Evolutionary conservation across 768 basidiomycete species (phyloP).

Genomic region (Hypholoma fasciculare): DNA sequence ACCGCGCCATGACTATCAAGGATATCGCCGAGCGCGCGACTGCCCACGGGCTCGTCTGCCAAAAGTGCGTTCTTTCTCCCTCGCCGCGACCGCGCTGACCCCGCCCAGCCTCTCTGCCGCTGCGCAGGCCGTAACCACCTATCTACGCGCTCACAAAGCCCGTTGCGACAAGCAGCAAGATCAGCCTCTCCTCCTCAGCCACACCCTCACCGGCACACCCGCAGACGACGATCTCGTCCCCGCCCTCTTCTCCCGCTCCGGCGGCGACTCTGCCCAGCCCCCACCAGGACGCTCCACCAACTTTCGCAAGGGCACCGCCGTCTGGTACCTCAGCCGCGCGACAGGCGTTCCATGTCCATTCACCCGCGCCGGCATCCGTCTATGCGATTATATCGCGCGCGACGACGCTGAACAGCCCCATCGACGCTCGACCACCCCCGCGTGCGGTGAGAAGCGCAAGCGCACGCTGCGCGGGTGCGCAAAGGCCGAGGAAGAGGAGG

Average conservation of each 20-base stretch:
- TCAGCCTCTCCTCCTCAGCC: constrained; percentile 71
- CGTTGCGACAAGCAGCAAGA: constrained; percentile 74
- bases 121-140: constrained; percentile 82
- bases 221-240: constrained; percentile 75
- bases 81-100: constrained; percentile 11
- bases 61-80: constrained; percentile 53
- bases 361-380: constrained; percentile 66
- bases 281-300: constrained; percentile 58
- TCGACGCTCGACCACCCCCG: constrained; percentile 22
- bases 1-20: constrained; percentile 85
- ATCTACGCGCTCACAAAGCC: constrained; percentile 70
- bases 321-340: constrained; percentile 79
- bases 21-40: constrained; percentile 76
- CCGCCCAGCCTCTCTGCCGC: constrained; percentile 67
- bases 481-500: constrained; percentile 28
- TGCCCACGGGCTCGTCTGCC: constrained; percentile 65
- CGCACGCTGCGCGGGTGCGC: constrained; percentile 38
- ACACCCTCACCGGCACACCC: constrained; percentile 68
- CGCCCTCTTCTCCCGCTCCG: constrained; percentile 67
- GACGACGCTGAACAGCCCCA: constrained; percentile 20
- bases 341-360: constrained; percentile 80
- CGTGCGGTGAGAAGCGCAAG: constrained; percentile 44
- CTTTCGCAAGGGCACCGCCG: constrained; percentile 76
- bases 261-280: constrained; percentile 55
- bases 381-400: constrained; percentile 57